phyloP scores from a whole-genome alignment of 257 asterid species.

The Forsythia suspensa region DNA sequence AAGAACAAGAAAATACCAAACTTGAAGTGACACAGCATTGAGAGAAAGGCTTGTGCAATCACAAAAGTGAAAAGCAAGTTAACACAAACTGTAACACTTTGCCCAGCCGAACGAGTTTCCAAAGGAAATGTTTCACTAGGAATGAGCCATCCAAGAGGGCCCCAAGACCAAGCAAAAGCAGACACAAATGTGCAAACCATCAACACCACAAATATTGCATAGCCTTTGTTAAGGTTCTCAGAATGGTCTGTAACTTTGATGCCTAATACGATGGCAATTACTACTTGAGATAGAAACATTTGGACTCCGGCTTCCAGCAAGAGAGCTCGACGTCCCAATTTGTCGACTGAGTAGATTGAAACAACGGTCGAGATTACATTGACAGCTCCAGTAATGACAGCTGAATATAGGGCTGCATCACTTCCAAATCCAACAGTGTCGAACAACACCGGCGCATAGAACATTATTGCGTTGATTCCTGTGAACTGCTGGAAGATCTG shows the following conservation, averaged over 20 bases:
- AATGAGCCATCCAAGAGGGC: constrained; percentile 95
- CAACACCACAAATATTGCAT: constrained; percentile 70
- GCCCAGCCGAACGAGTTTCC: constrained; percentile 89
- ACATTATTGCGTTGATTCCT: constrained; percentile 92
- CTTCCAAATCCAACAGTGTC: constrained; percentile 74
- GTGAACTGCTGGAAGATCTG: constrained; percentile 90
- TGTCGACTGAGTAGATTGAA: constrained; percentile 81
- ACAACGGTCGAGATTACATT: constrained; percentile 75
- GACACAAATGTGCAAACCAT: constrained; percentile 73
- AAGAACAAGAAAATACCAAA: constrained; percentile 83
- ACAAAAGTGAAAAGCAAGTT: constrained; percentile 78
- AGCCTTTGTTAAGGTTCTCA: constrained; percentile 47
- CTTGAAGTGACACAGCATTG: constrained; percentile 85
- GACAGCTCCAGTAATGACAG: constrained; percentile 84
- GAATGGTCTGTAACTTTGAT: constrained; percentile 65
- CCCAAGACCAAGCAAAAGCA: constrained; percentile 94
- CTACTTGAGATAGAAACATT: constrained; percentile 70
- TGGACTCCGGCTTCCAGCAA: constrained; percentile 83
- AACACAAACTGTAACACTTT: constrained; percentile 78
- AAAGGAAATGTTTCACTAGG: constrained; percentile 87
- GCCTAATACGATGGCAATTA: constrained; percentile 66
- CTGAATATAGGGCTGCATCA: constrained; percentile 70
- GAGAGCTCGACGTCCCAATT: constrained; percentile 60
- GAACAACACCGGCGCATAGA: constrained; percentile 85
- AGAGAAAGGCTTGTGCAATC: constrained; percentile 84